Evolutionary conservation across 352 stramenopile species (phyloP), one percentile per base, ranked within the genome.

Genomic region (Phytophthora pini): DNA sequence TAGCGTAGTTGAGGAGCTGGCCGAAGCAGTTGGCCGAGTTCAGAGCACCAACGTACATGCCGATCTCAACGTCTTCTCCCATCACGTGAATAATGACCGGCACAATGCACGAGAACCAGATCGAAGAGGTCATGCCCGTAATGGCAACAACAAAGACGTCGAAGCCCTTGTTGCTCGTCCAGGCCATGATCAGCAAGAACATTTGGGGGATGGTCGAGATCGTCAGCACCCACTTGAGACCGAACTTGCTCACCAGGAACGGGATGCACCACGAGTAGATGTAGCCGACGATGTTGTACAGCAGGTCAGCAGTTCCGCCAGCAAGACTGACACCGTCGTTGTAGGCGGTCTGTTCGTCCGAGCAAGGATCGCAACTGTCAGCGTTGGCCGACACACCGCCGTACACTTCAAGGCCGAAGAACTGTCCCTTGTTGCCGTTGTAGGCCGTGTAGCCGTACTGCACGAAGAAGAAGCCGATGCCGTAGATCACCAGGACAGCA

Each of bases 61-160:
- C 68, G 41, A 72, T 69, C 26, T 76, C 68, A 2, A 69, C 26
- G n/a, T 71, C 64, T 0, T 77, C 60, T 9, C 54, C 69, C 44
- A 77, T 74, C 8, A 77, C 64, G 44, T 77, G 64, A 26, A 77
- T 70, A 31, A 77, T 70, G 13, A 72, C 47, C 8, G 69, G 63
- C 39, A 74, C 64, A 15, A 77, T 77, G 41, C 51, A 72, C 1
- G 68, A 70, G 50, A 76, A 76, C 68, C 56, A 72, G 4, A 72
- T 31, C 1, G 56, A 59, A 5, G 62, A 70, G 2, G 62, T 76
- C 51, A 80, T 72, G 10, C 74, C 61, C 3, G 46, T 70, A 44
- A 84, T 65, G 27, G 70, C 82, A 27, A 83, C 70, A n/a, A 82
- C 56, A 29, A 76, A 68, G 6, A 74, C 63, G 39, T 69, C 59